A percentile compares a stretch with the other conserved stretches of the same genome.
phyloP scores from a whole-genome alignment of 805 yeast genomes.

The Wickerhamomyces sydowiorum region DNA sequence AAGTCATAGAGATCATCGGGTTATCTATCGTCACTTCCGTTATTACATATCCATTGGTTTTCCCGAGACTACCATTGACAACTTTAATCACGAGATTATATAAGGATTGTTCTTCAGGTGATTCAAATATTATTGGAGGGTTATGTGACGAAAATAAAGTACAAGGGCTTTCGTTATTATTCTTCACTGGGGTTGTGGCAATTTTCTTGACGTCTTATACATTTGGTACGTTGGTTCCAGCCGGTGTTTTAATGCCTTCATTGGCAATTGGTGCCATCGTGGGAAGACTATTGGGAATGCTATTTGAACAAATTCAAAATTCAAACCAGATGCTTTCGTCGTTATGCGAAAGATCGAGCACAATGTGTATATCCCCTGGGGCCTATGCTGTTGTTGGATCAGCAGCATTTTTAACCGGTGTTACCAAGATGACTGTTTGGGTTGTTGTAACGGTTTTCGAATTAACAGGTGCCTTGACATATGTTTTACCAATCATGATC shows the following conservation, averaged over 20 bases:
- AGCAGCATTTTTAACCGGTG: conserved; percentile 75
- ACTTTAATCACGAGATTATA: conserved; percentile 56
- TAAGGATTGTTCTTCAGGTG: conserved; percentile 48
- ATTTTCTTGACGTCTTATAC: conserved; percentile 60
- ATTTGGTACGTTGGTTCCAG: conserved; percentile 64
- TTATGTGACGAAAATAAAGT: conserved; percentile 15
- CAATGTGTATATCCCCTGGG: conserved; percentile 70
- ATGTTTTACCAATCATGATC: conserved; percentile 80
- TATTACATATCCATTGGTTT: conserved; percentile 47
- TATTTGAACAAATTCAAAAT: conserved; percentile 43
- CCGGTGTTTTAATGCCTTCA: conserved; percentile 63
- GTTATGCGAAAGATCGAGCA: conserved; percentile 36
- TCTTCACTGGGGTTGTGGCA: conserved; percentile 35
- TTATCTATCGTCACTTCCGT: conserved; percentile 48
- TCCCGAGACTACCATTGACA: conserved; percentile 49
- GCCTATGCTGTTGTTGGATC: conserved; percentile 89
- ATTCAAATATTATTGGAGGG: conserved; percentile 22
- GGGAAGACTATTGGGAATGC: conserved; percentile 51
- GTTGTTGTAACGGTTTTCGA: conserved; percentile 80
- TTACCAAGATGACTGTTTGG: conserved; percentile 73
- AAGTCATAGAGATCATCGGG: conserved; percentile 41
- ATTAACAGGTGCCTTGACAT: conserved; percentile 79
- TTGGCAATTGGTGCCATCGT: conserved; percentile 54
- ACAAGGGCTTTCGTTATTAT: conserved; percentile 7
- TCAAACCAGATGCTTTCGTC: conserved; percentile 28